A percentile compares a stretch with the other conserved stretches of the same genome.
These are phyloP conservation scores for Termitomyces titanicus DNA, from an alignment of 768 basidiomycete species.

Conservation along the genomic window DNA sequence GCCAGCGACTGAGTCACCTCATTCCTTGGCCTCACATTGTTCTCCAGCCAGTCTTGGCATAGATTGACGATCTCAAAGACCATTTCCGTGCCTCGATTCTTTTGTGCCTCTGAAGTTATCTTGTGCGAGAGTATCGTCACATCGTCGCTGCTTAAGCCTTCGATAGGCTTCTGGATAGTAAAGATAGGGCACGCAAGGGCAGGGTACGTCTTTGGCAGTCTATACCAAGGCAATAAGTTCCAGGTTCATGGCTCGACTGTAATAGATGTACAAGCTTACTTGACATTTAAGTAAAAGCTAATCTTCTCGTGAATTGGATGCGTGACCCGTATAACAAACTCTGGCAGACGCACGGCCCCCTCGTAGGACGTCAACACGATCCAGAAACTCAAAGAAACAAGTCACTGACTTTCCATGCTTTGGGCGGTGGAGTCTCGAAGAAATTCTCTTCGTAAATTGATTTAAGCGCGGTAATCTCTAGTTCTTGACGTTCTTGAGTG, in stretches of 20 bases:
- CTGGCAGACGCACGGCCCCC: conserved; percentile 72
- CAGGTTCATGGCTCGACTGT: neutral
- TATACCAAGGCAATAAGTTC: conserved; percentile 21
- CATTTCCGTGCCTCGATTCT: conserved; percentile 66
- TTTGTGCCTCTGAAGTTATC: conserved; percentile 65
- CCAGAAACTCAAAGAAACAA: neutral
- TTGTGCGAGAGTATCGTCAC: conserved; percentile 52
- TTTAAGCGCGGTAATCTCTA: conserved; percentile 74
- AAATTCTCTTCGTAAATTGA: conserved; percentile 83
- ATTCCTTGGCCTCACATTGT: conserved; percentile 50
- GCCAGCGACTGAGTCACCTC: conserved; percentile 72
- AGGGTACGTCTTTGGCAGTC: conserved; percentile 85
- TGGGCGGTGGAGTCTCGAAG: conserved; percentile 67
- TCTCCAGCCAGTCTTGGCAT: conserved; percentile 68
- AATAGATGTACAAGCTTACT: conserved; percentile 38
- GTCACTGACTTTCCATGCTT: conserved; percentile 73
- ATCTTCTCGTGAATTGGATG: conserved; percentile 64
- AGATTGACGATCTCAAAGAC: conserved; percentile 75
- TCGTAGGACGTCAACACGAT: conserved; percentile 3
- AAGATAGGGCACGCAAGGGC: conserved; percentile 65
- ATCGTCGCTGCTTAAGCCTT: conserved; percentile 57
- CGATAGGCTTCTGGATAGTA: conserved; percentile 59
- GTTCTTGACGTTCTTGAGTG: conserved; percentile 58
- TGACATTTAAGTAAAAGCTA: conserved; percentile 64
- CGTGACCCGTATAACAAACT: conserved; percentile 71